Conservation (phyloP, 768 basidiomycete genomes). For the Russula ochroleuca region DNA sequence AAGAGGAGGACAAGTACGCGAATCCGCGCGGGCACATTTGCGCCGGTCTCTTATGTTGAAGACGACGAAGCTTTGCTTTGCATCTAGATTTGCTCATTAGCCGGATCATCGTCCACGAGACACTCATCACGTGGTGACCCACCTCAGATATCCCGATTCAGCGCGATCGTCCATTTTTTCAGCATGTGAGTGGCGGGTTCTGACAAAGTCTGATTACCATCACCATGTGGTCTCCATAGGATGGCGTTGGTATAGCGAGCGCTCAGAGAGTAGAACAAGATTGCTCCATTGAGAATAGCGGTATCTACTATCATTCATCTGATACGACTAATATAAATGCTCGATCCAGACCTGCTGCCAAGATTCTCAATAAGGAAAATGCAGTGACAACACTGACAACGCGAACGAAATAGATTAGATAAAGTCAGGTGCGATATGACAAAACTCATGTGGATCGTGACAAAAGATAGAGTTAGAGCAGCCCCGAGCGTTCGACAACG, state of each 20-base stretch:
- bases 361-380: conserved; percentile 9
- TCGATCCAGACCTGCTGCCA: background rate
- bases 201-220: background rate
- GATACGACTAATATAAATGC: conserved; percentile 2
- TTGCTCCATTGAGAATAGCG: background rate
- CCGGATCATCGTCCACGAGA: conserved; percentile 4
- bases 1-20: background rate
- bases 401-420: conserved; percentile 17
- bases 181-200: background rate
- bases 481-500: conserved; percentile 24
- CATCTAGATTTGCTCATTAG: conserved; percentile 4
- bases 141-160: background rate
- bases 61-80: background rate
- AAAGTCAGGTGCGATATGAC: conserved; percentile 6
- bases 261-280: background rate
- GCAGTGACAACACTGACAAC: background rate
- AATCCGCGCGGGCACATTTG: background rate
- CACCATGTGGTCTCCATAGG: background rate
- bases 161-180: background rate
- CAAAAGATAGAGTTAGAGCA: conserved; percentile 17
- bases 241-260: background rate
- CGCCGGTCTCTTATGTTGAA: background rate
- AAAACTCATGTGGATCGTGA: conserved; percentile 3
- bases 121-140: background rate
- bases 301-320: conserved; percentile 1